Evolutionary conservation across 75 land plant genomes (phyloP).

Genomic region (Sequoia sempervirens): DNA sequence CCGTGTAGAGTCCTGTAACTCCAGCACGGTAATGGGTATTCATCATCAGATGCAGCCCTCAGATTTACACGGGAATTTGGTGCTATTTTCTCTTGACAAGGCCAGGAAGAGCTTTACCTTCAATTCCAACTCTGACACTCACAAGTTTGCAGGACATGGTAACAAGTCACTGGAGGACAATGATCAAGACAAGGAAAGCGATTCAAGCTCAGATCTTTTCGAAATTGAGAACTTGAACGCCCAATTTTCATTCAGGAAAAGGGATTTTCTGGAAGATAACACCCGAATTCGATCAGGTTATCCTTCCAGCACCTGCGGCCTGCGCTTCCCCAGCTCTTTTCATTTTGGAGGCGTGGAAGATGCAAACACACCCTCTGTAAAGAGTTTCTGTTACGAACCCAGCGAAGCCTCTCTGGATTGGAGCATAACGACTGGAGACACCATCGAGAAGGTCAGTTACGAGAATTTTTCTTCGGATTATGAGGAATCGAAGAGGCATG

Average conservation of each 20-base stretch:
- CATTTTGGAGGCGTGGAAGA: background rate
- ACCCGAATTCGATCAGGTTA: conserved; percentile 5
- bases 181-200: conserved; percentile 1
- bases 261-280: background rate
- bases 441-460: background rate
- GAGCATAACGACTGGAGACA: background rate
- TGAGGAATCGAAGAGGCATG: background rate
- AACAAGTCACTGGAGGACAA: background rate
- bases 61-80: background rate
- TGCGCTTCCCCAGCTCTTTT: background rate
- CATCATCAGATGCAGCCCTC: background rate
- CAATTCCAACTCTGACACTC: background rate
- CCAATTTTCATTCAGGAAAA: background rate
- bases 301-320: background rate
- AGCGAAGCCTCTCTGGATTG: conserved; percentile 6
- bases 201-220: conserved; percentile 13
- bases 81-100: background rate
- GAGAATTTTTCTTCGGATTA: background rate
- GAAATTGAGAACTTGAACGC: conserved; percentile 2
- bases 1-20: background rate
- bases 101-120: background rate
- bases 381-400: background rate
- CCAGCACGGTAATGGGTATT: background rate
- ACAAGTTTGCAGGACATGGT: background rate
- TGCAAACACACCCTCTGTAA: background rate